Evolutionary conservation across 1,139 yeast species (phyloP).

Genomic region (Kodamaea fungicola): DNA sequence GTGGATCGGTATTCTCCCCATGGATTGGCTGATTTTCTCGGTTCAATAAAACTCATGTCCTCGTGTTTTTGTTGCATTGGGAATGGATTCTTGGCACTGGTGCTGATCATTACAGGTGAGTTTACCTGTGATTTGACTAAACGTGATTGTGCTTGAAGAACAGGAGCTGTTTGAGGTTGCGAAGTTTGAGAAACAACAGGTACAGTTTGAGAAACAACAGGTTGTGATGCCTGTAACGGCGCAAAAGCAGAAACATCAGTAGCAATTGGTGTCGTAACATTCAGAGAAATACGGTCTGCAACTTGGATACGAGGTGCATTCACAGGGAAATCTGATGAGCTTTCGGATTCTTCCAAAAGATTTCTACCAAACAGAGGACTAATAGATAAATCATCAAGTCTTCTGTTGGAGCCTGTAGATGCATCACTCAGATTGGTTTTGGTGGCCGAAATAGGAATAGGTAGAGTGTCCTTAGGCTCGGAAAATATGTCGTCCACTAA

Average conservation of each 20-base stretch:
- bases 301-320: too few species aligned
- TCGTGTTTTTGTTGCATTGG: conserved; percentile 7
- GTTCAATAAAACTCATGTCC: background rate
- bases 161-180: background rate
- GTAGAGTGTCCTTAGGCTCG: conserved; percentile 4
- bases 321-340: too few species aligned
- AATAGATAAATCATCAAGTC: too few species aligned
- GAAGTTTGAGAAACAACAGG: background rate
- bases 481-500: conserved; percentile 43
- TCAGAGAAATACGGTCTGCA: background rate
- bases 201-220: background rate
- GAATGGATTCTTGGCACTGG: conserved; percentile 9
- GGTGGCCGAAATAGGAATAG: conserved; percentile 2
- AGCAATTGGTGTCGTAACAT: conserved; percentile 1
- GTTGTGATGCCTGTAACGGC: background rate
- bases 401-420: conserved; percentile 5
- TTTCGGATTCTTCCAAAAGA: too few species aligned
- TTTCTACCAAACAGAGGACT: too few species aligned
- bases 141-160: background rate
- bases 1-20: conserved; percentile 17
- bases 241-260: background rate
- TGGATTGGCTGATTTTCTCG: conserved; percentile 17
- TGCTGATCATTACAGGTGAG: conserved; percentile 2
- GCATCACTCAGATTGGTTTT: conserved; percentile 5
- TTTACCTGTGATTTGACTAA: background rate